Conservation (phyloP, 352 stramenopile genomes). For the Globisporangium barbulae region DNA sequence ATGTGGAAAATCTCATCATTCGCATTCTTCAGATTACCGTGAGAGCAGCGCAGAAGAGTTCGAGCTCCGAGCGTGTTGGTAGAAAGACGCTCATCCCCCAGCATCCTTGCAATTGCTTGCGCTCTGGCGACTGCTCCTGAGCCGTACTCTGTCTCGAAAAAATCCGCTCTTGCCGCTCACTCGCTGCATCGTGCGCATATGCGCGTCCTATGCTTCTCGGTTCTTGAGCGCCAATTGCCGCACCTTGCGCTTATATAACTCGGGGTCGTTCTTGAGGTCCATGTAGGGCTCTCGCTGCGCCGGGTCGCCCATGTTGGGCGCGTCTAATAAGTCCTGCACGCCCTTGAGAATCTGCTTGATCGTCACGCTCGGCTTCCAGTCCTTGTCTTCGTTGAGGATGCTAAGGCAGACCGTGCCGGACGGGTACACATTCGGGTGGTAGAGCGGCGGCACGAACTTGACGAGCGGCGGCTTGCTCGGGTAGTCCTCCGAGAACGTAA, state of each 20-base stretch:
- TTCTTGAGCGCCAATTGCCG: slow-evolving; percentile 82
- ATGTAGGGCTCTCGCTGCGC: slow-evolving; percentile 86
- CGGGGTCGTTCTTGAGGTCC: slow-evolving; percentile 88
- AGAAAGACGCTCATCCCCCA: not conserved
- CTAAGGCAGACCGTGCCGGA: slow-evolving; percentile 97
- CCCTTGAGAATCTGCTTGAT: slow-evolving; percentile 98
- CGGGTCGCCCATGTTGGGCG: slow-evolving; percentile 86
- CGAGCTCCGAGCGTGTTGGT: not conserved
- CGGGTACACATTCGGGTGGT: slow-evolving; percentile 97
- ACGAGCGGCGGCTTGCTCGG: slow-evolving; percentile 97
- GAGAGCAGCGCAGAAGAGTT: not conserved
- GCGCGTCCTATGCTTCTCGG: slow-evolving; percentile 58
- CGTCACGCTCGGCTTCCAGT: slow-evolving; percentile 97
- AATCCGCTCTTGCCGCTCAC: not conserved
- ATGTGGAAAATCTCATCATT: slow-evolving; percentile 5
- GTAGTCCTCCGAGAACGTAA: slow-evolving; percentile 98
- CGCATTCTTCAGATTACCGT: not conserved
- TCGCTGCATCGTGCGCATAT: not conserved
- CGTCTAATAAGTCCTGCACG: slow-evolving; percentile 90
- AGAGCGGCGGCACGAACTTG: slow-evolving; percentile 97
- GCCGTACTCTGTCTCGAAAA: slow-evolving; percentile 4
- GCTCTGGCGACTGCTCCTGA: not conserved
- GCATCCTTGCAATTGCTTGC: not conserved
- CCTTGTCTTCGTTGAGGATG: slow-evolving; percentile 99
- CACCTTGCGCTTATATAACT: slow-evolving; percentile 87